Evolutionary conservation across 169 alveolate species (phyloP), one percentile per base, ranked within the genome.

Genomic region (Cryptosporidium sp.): DNA sequence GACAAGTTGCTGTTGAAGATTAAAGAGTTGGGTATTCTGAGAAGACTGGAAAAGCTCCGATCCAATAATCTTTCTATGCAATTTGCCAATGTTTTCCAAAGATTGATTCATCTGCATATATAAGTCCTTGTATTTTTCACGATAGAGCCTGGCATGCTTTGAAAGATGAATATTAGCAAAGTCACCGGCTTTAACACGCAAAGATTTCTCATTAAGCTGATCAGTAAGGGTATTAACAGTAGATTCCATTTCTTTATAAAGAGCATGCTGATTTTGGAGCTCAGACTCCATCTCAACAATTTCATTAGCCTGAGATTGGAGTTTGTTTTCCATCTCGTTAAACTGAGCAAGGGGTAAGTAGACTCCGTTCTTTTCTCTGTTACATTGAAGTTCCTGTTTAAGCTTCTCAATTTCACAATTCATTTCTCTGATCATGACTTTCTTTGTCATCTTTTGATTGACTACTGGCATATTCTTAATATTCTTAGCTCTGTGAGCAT

Each of bases 401-500:
- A 93, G 74, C 33, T 92, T 93, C 33, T 93, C 94, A 2, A 93
- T 89, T 93, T 93, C 95, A 10, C 91, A 86, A 67, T 93, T 87
- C 85, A 93, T 48, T 52, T 93, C 95, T 52, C 91, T 73, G 51
- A 93, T 93, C 92, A 91, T 87, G 92, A 93, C 93, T 93, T 91
- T 96, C 94, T 69, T 96, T 92, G 96, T 97, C 97, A 93, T 97
- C 96, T 91, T 87, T 35, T 87, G 93, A 91, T 97, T 97, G 55
- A 97, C 96, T 59, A 95, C 95, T 0, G 98, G 98, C 84, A 93
- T 93, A 75, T 96, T 96, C 92, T 96, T 91, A 69, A 96, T 97
- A 67, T 95, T 94, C 86, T 96, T 97, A 14, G 98, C 99, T 86
- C 99, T 80, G 65, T 94, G 93, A 0, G 98, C 99, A 86, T 96